Percentiles rank a stretch among this genome's conserved stretches.
Conservation (phyloP, 495 filamentous ascomycete genomes). For the Rhizodiscina lignyota region DNA sequence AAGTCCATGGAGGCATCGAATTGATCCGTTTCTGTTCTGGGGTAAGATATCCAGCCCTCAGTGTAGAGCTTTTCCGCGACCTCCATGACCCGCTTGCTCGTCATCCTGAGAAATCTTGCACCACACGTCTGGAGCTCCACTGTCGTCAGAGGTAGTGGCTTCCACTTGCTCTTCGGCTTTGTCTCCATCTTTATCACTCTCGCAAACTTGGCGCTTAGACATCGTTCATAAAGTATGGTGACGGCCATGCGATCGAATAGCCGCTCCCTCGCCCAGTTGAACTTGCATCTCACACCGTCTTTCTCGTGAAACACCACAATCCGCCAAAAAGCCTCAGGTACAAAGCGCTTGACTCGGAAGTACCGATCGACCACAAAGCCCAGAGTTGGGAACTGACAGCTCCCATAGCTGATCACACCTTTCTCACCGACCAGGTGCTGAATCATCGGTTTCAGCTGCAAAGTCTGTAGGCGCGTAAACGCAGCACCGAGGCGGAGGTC, state of each 20-base stretch:
- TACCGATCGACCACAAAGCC: constrained; percentile 96
- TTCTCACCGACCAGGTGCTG: constrained; percentile 33
- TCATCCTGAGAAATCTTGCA: constrained; percentile 66
- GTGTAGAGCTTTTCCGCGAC: constrained; percentile 81
- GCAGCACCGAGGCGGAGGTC: constrained; percentile 82
- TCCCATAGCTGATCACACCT: constrained; percentile 70
- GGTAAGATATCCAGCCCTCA: constrained; percentile 92
- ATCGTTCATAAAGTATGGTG: constrained; percentile 69
- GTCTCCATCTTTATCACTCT: constrained; percentile 68
- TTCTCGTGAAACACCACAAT: constrained; percentile 71
- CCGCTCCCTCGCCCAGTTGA: constrained; percentile 66
- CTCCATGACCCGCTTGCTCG: constrained; percentile 76
- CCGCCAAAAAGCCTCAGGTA: constrained; percentile 81
- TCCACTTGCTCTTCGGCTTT: constrained; percentile 89
- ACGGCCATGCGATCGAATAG: constrained; percentile 80
- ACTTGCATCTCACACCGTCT: constrained; percentile 65
- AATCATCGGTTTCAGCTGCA: constrained; percentile 51
- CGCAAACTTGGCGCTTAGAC: constrained; percentile 57
- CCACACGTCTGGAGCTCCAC: constrained; percentile 99
- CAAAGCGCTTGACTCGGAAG: constrained; percentile 79
- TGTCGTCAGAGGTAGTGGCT: constrained; percentile 82
- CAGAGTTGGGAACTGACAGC: constrained; percentile 87
- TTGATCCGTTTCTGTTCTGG: constrained; percentile 90
- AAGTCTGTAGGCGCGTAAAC: constrained; percentile 79
- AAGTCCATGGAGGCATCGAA: constrained; percentile 88